phyloP scores from a whole-genome alignment of 495 filamentous ascomycete genomes.

The Aspergillus avenaceus region DNA sequence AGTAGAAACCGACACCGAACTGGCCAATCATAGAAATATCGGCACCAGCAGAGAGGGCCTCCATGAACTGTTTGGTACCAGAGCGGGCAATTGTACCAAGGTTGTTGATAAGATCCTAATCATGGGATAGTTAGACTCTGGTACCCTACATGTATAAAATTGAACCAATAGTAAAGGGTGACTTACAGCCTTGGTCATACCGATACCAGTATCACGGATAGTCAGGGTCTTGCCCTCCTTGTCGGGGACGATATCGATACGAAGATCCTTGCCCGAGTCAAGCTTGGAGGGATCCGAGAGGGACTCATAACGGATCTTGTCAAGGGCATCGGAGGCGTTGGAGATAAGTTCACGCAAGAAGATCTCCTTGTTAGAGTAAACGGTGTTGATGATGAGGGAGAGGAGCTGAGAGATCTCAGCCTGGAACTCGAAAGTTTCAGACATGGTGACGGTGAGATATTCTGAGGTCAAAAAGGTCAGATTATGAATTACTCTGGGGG shows the following conservation, averaged over 20 bases:
- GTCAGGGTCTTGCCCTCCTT: conserved; percentile 96
- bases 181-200: conserved; percentile 99
- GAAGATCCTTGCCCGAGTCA: conserved; percentile 91
- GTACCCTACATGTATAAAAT: not conserved
- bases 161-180: not conserved
- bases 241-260: conserved; percentile 96
- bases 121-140: conserved; percentile 4
- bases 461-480: conserved; percentile 9
- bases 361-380: conserved; percentile 99
- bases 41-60: conserved; percentile 94
- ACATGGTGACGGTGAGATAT: conserved; percentile 56
- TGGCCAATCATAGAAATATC: conserved; percentile 99
- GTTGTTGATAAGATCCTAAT: conserved; percentile 98
- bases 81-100: conserved; percentile 98
- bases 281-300: conserved; percentile 96
- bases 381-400: conserved; percentile 98
- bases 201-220: conserved; percentile 95
- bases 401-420: conserved; percentile 99
- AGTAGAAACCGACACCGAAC: conserved; percentile 99
- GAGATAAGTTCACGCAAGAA: conserved; percentile 97
- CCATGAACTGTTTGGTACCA: conserved; percentile 99
- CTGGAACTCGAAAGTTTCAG: conserved; percentile 99
- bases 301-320: conserved; percentile 99
- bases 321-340: conserved; percentile 95
- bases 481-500: too few relatives aligned